Percentiles rank a stretch among this genome's conserved stretches.
phyloP scores from a whole-genome alignment of 2,329 filamentous ascomycete genomes.

The Ascochyta viciae-villosae region DNA sequence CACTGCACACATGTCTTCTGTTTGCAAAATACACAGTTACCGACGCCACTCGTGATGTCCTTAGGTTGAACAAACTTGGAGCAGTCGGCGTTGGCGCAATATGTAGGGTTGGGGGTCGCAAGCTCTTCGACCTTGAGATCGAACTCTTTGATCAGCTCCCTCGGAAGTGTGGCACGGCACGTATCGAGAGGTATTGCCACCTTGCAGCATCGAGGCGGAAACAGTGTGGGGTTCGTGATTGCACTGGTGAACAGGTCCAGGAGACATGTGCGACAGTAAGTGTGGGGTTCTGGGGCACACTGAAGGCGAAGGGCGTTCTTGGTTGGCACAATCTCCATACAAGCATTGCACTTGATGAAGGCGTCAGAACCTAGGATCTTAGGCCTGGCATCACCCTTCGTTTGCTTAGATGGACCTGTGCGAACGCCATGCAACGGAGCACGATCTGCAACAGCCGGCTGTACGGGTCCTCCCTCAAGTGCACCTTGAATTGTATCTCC shows the following conservation, averaged over 20 bases:
- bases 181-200: constrained; percentile 22
- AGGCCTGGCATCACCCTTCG: background rate
- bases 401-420: no score
- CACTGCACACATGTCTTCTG: constrained; percentile 21
- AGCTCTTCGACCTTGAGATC: constrained; percentile 28
- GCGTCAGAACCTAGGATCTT: background rate
- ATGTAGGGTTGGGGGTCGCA: constrained; percentile 24
- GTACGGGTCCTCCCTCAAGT: background rate
- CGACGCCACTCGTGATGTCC: constrained; percentile 17
- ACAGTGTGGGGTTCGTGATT: constrained; percentile 23
- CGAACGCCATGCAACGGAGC: background rate
- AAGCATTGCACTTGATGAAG: constrained; percentile 7
- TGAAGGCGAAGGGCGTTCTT: constrained; percentile 10
- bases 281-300: constrained; percentile 22
- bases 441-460: background rate
- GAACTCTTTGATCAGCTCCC: constrained; percentile 17
- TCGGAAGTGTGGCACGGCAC: constrained; percentile 16
- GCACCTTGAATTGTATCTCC: no score
- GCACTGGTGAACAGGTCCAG: constrained; percentile 27
- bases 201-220: constrained; percentile 34
- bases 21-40: constrained; percentile 19
- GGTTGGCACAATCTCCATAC: constrained; percentile 3
- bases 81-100: constrained; percentile 23
- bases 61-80: constrained; percentile 19
- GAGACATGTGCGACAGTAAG: constrained; percentile 35